phyloP scores from a whole-genome alignment of 768 basidiomycete genomes.

The Russula sp. region DNA sequence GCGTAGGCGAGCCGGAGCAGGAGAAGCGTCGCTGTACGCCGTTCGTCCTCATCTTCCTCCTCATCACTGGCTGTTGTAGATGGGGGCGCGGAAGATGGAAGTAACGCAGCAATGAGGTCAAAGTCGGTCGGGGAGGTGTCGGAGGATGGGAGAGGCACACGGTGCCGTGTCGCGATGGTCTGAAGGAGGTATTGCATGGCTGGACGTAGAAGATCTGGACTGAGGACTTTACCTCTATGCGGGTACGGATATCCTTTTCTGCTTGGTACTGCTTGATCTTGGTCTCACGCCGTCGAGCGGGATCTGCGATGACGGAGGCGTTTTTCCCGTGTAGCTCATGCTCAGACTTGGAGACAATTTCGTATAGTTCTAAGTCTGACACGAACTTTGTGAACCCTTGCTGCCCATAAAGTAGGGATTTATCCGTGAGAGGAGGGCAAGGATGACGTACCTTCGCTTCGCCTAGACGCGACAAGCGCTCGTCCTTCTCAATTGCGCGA shows the following conservation, averaged over 20 bases:
- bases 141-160: slow-evolving; percentile 39
- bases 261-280: slow-evolving; percentile 90
- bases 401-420: slow-evolving; percentile 39
- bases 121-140: slow-evolving; percentile 47
- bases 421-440: slow-evolving; percentile 2
- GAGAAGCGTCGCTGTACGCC: slow-evolving; percentile 66
- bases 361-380: slow-evolving; percentile 57
- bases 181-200: slow-evolving; percentile 32
- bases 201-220: too few relatives aligned
- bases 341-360: slow-evolving; percentile 61
- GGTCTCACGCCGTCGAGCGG: slow-evolving; percentile 68
- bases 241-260: slow-evolving; percentile 73
- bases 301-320: slow-evolving; percentile 53
- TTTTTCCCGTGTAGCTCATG: slow-evolving; percentile 52
- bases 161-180: slow-evolving; percentile 54
- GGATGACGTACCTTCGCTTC: slow-evolving; percentile 54
- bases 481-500: slow-evolving; percentile 52
- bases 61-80: slow-evolving; percentile 45
- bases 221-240: slow-evolving; percentile 56
- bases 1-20: slow-evolving; percentile 71
- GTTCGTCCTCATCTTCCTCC: slow-evolving; percentile 57
- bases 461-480: slow-evolving; percentile 54
- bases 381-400: slow-evolving; percentile 48
- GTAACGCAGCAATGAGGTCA: slow-evolving; percentile 60
- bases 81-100: slow-evolving; percentile 40